A percentile compares a stretch with the other conserved stretches of the same genome.
phyloP scores from a whole-genome alignment of 1,139 yeast species.

The Yamadazyma triangularis region DNA sequence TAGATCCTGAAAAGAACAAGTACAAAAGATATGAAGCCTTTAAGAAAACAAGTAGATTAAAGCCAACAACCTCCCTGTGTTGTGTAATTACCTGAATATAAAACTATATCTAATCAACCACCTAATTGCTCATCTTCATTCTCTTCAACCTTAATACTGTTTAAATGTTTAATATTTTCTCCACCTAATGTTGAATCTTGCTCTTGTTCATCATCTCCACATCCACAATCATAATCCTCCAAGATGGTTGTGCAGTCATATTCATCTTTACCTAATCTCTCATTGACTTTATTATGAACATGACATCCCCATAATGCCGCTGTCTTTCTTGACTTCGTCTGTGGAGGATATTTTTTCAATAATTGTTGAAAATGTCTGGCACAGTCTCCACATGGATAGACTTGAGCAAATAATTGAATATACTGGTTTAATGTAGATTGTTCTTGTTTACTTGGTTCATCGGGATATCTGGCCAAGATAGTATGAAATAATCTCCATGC shows the following conservation, averaged over 20 bases:
- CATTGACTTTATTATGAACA: conserved; percentile 85
- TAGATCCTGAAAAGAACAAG: conserved; percentile 43
- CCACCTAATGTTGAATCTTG: conserved; percentile 33
- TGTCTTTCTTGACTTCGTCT: conserved; percentile 64
- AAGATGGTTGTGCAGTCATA: conserved; percentile 83
- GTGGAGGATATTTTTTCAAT: conserved; percentile 76
- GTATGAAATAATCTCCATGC: conserved; percentile 90
- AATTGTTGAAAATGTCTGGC: conserved; percentile 83
- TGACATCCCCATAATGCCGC: conserved; percentile 98
- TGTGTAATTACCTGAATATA: not conserved
- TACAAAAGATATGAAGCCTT: conserved; percentile 28
- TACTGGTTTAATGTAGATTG: conserved; percentile 54
- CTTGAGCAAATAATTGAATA: conserved; percentile 62
- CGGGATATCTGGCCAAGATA: conserved; percentile 87
- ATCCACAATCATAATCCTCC: conserved; percentile 95
- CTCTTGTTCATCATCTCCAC: conserved; percentile 68
- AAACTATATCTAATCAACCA: no score
- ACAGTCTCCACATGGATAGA: conserved; percentile 92
- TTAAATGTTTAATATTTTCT: conserved; percentile 36
- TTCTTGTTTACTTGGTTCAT: conserved; percentile 62
- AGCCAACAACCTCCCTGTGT: conserved; percentile 1
- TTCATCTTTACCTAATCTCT: conserved; percentile 58
- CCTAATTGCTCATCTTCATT: conserved; percentile 36
- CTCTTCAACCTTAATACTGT: conserved; percentile 40
- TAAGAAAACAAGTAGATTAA: conserved; percentile 10